Base-by-base conservation (phyloP, 148 eudicot genomes). In the Chenopodium suecicum region DNA sequence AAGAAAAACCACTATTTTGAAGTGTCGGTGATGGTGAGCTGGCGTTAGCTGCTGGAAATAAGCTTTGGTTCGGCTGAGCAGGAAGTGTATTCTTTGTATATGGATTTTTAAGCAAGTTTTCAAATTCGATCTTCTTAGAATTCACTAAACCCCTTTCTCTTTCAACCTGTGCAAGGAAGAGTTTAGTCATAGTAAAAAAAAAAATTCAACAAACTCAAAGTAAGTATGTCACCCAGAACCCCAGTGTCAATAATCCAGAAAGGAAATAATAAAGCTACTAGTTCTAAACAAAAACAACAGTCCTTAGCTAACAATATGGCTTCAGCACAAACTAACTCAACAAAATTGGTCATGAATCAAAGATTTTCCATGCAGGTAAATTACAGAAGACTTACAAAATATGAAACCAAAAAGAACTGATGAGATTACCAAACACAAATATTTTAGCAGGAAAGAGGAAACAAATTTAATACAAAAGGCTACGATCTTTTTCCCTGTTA, bases 131-230 rank as follows among this genome's bases (percentile, higher is more conserved):
- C 84, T 91, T 78, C 86, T 95, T 95, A 80, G 94, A 80, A 78
- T 90, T 90, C 25, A 89, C 83, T 73, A 95, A 81, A 88, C 48
- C 94, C 88, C 97, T 90, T 86, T 95, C 99, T 84, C 88, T 91
- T 83, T 94, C 98, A 78, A 94, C 91, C 99, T 95, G 91, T 94
- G 90, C 9, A 62, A 67, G 37, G 22, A 29, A 56, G 16, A 34
- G 46, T 67, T n/a, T 41, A 64, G 23, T 8, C 74, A 78, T 64
- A 52, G 9, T 63, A 74, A 73, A 19, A 63, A 56, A 60, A 32
- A 27, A 31, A 31, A 31, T 1, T 44, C 20, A 6, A 48, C 5
- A 22, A 70, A 12, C 74, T 63, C 8, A 20, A 65, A 14, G 12
- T 4, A 27, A 20, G 25, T 37, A 70, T 52, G 48, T 44, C 74